A percentile compares a stretch with the other conserved stretches of the same genome.
phyloP scores from a whole-genome alignment of 257 asterid species.

The Salvia rosmarinus region DNA sequence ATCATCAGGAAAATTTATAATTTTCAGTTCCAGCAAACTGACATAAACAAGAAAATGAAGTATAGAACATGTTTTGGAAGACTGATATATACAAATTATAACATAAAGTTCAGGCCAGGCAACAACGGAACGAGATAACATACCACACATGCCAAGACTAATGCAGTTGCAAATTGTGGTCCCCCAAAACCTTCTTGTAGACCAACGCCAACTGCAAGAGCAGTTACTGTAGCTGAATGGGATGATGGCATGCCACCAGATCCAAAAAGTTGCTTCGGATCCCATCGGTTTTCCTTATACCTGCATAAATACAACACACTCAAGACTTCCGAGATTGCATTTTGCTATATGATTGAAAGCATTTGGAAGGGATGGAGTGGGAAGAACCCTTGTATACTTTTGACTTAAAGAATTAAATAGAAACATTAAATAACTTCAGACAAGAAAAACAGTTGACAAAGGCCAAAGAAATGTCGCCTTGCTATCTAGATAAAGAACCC shows the following conservation, averaged over 20 bases:
- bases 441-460: neutral
- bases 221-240: constrained; percentile 84
- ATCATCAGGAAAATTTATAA: neutral
- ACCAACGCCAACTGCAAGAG: constrained; percentile 77
- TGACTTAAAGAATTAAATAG: neutral
- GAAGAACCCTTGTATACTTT: neutral
- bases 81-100: neutral
- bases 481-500: neutral
- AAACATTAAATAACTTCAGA: neutral
- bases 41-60: neutral
- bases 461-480: neutral
- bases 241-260: constrained; percentile 98
- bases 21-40: constrained; percentile 1
- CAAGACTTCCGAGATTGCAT: neutral
- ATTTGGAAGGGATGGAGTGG: neutral
- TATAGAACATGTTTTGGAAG: neutral
- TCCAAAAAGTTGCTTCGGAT: constrained; percentile 69
- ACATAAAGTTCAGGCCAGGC: neutral
- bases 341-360: neutral
- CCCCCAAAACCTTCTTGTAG: constrained; percentile 79
- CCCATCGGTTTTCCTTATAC: constrained; percentile 80
- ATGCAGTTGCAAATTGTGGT: constrained; percentile 64
- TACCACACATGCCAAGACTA: constrained; percentile 84
- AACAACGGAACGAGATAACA: constrained; percentile 27
- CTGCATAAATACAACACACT: constrained; percentile 45